phyloP scores from a whole-genome alignment of 148 eudicot species.

The Tetragonia tetragonoides region DNA sequence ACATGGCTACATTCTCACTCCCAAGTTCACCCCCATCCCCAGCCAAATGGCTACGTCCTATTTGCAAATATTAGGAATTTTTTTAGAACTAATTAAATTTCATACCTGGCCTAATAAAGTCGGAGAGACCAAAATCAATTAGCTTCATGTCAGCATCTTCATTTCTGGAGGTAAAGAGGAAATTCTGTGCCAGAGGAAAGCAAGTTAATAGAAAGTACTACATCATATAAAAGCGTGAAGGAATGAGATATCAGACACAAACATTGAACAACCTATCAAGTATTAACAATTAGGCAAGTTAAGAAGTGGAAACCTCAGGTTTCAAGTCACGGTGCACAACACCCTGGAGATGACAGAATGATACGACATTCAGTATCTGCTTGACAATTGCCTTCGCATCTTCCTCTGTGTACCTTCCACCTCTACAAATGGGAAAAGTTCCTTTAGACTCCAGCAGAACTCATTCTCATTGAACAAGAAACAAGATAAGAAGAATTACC shows the following conservation, averaged over 20 bases:
- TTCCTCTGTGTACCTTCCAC: constrained; percentile 62
- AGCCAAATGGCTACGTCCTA: not conserved
- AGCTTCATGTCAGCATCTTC: constrained; percentile 76
- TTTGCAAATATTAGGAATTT: constrained; percentile 1
- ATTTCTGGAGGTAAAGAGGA: constrained; percentile 55
- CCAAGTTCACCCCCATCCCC: no score
- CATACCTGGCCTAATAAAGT: constrained; percentile 62
- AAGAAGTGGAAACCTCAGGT: constrained; percentile 55
- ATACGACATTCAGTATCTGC: constrained; percentile 62
- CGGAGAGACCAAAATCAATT: constrained; percentile 77
- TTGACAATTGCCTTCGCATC: constrained; percentile 56
- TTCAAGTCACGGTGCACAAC: constrained; percentile 78
- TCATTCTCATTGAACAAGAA: not conserved
- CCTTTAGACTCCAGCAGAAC: constrained; percentile 8
- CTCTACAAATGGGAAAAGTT: constrained; percentile 36
- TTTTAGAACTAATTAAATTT: not conserved
- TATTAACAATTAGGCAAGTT: constrained; percentile 14
- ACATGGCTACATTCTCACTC: no score
- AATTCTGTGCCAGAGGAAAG: constrained; percentile 44
- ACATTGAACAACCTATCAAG: not conserved
- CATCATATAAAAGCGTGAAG: not conserved
- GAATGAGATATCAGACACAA: not conserved
- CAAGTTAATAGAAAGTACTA: not conserved
- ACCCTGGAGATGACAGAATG: constrained; percentile 77
- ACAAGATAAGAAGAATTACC: constrained; percentile 32